Evolutionary conservation across 176 grass and related monocot species (phyloP), one percentile per base, ranked within the genome.

Genomic region (Poa pratensis): DNA sequence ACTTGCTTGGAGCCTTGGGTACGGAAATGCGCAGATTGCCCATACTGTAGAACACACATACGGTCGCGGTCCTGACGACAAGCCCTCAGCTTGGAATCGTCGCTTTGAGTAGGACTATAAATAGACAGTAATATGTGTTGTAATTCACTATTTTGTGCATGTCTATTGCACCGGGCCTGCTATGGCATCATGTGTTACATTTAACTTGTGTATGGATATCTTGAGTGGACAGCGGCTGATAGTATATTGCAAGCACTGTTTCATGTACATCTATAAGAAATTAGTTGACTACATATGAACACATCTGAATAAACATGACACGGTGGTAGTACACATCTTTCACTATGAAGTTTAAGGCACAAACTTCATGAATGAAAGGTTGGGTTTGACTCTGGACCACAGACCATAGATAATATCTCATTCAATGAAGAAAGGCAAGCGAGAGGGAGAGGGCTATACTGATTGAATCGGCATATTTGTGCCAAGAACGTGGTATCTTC

Each of bases 1-100:
- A 64, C 77, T 82, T 99, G 97, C 84, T 83, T 99, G 69, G 88
- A 89, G 70, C 97, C 89, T 32, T 99, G 97, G 97, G 80, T 92
- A 46, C 64, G 79, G 42, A 91, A 86, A 77, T 96, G 97, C 23
- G 94, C 94, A 30, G 94, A 94, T 55, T 99, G 97, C 73, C 97
- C 97, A 30, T 96, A 99, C 68, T 99, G 97, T 55, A 87, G 97
- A 69, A 88, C 90, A 61, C 88, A 57, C 6, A 88, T 99, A 42
- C 80, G 68, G 65, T 90, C 87, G 37, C 30, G 23, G 14, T 71
- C 83, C 40, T 84, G 68, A 86, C 73, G 30, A 43, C 13, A 73
- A 18, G n/a, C 20, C 19, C 8, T 76, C 39, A 9, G 80, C 69
- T 58, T 12, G 5, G n/a, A 42, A 63, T 43, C 1, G 11, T 3